phyloP scores from a whole-genome alignment of 352 stramenopile species.

The Phytophthora litchii region DNA sequence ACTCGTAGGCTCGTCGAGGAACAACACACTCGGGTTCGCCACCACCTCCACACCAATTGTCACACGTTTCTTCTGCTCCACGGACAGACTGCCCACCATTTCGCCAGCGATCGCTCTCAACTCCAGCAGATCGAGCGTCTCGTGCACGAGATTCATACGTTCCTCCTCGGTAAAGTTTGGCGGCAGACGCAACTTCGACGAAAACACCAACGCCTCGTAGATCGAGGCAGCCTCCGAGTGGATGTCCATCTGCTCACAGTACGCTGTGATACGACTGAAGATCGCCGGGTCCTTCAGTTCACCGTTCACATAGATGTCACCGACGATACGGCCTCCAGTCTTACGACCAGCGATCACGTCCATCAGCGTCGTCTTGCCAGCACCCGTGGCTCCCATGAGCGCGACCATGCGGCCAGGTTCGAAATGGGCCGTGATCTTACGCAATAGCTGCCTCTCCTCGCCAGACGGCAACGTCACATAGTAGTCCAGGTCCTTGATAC shows the following conservation, averaged over 20 bases:
- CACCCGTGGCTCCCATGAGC: constrained; percentile 65
- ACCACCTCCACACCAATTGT: constrained; percentile 94
- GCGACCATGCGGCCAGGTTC: constrained; percentile 21
- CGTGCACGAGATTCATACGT: constrained; percentile 49
- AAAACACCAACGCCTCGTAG: constrained; percentile 88
- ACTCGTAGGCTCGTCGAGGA: constrained; percentile 93
- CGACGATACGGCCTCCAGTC: constrained; percentile 64
- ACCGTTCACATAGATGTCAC: constrained; percentile 89
- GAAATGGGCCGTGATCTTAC: constrained; percentile 48
- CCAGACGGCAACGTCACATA: constrained; percentile 56
- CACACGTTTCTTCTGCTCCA: constrained; percentile 94
- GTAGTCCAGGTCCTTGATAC: constrained; percentile 55
- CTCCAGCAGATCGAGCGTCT: constrained; percentile 62
- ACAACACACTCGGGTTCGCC: constrained; percentile 93
- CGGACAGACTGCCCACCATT: constrained; percentile 56
- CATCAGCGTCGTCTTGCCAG: constrained; percentile 66
- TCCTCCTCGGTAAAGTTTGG: constrained; percentile 43
- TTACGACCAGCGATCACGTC: constrained; percentile 62
- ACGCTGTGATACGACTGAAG: constrained; percentile 82
- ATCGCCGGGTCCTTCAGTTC: constrained; percentile 72
- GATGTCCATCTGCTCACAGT: constrained; percentile 49
- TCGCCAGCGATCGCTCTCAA: constrained; percentile 42
- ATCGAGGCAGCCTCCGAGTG: constrained; percentile 62
- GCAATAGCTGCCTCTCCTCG: constrained; percentile 47
- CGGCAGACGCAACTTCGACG: constrained; percentile 77